Conservation (phyloP, 2,329 filamentous ascomycete genomes). For the Ustilaginoidea virens region DNA sequence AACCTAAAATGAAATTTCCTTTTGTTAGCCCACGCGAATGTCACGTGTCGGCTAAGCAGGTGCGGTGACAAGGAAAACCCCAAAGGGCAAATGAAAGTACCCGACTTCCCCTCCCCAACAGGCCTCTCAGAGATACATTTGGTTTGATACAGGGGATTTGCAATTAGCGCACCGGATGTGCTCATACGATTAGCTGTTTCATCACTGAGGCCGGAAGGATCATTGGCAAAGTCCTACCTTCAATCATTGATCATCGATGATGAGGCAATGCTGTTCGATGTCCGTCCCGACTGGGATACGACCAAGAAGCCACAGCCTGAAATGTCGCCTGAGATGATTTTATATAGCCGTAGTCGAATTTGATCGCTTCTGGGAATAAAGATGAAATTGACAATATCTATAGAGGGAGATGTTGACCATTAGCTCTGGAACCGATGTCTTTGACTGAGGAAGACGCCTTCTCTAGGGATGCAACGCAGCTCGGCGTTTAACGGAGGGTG, state of each 20-base stretch:
- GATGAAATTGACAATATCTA: background rate
- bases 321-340: constrained; percentile 2
- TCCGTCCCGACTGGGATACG: constrained; percentile 1
- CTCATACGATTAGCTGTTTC: background rate
- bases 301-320: constrained; percentile 1
- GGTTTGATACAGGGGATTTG: too few species aligned
- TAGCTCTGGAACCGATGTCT: too few species aligned
- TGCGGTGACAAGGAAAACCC: constrained; percentile 5
- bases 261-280: constrained; percentile 1
- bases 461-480: background rate
- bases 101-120: constrained; percentile 3
- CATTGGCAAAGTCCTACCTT: background rate
- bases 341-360: background rate
- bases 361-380: too few species aligned
- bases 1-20: background rate
- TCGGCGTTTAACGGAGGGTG: background rate
- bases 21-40: background rate
- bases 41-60: constrained; percentile 1
- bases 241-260: background rate
- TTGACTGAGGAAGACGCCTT: background rate
- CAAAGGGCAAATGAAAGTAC: constrained; percentile 6
- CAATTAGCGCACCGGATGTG: background rate
- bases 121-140: constrained; percentile 4
- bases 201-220: background rate
- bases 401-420: too few species aligned